A percentile compares a stretch with the other conserved stretches of the same genome.
Conservation (phyloP, 2,329 filamentous ascomycete species). For the Celoporthe dispersa region DNA sequence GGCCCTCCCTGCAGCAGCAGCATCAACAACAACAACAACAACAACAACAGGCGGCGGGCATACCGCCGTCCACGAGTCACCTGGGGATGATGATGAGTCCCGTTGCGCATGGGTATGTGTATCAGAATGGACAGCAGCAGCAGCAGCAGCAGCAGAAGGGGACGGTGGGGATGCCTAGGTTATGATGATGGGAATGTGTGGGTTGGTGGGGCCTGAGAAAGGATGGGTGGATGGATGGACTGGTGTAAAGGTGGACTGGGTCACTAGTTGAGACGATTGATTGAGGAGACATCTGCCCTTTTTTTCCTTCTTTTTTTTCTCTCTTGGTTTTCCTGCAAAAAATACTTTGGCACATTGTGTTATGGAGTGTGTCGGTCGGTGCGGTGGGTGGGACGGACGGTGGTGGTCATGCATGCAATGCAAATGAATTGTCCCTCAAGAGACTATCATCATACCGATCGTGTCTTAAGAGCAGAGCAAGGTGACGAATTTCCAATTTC, state of each 20-base stretch:
- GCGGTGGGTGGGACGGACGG: neutral
- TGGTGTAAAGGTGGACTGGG: neutral
- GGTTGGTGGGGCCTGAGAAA: neutral
- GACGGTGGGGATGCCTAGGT: conserved; percentile 37
- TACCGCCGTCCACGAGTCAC: conserved; percentile 18
- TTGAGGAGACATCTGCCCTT: neutral
- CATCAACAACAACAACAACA: neutral
- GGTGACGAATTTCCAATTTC: neutral
- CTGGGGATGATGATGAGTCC: conserved; percentile 44
- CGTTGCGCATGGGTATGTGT: conserved; percentile 65
- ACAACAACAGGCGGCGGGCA: neutral
- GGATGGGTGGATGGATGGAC: neutral
- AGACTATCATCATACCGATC: neutral
- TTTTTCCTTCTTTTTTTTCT: too few species aligned
- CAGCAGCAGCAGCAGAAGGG: conserved; percentile 29
- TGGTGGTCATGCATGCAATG: neutral
- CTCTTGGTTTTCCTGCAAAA: neutral
- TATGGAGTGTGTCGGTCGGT: neutral
- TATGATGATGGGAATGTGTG: conserved; percentile 38
- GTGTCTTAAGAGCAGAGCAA: neutral
- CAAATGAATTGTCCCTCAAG: neutral
- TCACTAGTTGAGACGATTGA: neutral
- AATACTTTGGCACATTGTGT: neutral
- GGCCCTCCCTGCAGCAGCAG: conserved; percentile 39
- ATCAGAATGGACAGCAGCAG: conserved; percentile 47